phyloP scores from a whole-genome alignment of 2,329 filamentous ascomycete genomes.

The Cephalotrichum gorgonifer region DNA sequence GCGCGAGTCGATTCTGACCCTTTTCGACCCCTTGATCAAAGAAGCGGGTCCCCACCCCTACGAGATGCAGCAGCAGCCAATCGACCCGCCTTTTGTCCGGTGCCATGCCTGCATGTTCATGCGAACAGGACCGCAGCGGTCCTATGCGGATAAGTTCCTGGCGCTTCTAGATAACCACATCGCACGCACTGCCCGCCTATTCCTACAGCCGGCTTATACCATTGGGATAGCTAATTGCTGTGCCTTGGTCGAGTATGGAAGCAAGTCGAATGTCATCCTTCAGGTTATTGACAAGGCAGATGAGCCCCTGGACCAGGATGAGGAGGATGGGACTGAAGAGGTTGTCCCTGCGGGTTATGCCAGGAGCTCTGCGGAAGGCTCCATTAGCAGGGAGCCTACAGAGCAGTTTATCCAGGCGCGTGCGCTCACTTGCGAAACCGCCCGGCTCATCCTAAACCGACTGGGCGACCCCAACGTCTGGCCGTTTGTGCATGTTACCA shows the following conservation, averaged over 20 bases:
- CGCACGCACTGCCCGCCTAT: conserved; percentile 33
- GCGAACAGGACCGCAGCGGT: conserved; percentile 31
- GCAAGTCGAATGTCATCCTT: not conserved
- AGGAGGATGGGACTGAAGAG: not conserved
- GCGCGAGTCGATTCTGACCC: conserved; percentile 57
- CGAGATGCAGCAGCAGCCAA: conserved; percentile 11
- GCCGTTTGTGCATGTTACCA: conserved; percentile 50
- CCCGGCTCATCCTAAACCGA: not conserved
- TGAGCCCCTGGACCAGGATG: not conserved
- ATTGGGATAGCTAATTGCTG: conserved; percentile 21
- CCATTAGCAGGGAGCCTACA: not conserved
- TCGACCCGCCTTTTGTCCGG: conserved; percentile 53
- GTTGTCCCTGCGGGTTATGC: not conserved
- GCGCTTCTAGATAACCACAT: conserved; percentile 47
- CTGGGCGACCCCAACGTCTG: conserved; percentile 46
- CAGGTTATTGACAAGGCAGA: not conserved
- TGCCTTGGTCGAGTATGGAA: conserved; percentile 1
- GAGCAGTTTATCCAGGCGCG: not conserved
- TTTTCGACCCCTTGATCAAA: conserved; percentile 51
- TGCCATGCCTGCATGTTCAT: conserved; percentile 56
- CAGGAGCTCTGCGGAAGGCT: not conserved
- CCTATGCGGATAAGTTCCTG: conserved; percentile 38
- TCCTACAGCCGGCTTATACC: conserved; percentile 43
- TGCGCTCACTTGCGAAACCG: not conserved
- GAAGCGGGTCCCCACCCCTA: conserved; percentile 22